phyloP scores from a whole-genome alignment of 768 basidiomycete species.

The Botryobasidium botryosum region DNA sequence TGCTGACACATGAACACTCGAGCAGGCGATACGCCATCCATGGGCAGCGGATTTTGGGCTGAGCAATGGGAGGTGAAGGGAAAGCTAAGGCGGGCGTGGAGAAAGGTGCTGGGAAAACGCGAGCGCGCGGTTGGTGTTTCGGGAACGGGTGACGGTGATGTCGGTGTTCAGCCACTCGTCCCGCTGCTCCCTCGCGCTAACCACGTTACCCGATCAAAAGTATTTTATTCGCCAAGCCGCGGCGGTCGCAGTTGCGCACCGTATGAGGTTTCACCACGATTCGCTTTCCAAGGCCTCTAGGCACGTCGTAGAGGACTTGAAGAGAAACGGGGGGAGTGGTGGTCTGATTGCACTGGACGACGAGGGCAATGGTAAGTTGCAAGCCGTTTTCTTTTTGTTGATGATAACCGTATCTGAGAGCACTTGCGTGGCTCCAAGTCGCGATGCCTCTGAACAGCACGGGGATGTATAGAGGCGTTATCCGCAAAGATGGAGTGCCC shows the following conservation, averaged over 20 bases:
- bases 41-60: slow-evolving; percentile 72
- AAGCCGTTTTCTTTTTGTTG: not conserved
- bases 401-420: slow-evolving; percentile 2
- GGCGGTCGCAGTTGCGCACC: slow-evolving; percentile 45
- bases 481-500: slow-evolving; percentile 50
- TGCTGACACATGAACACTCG: not conserved
- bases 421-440: no score
- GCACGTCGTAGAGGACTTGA: slow-evolving; percentile 40
- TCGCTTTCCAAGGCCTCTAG: slow-evolving; percentile 37
- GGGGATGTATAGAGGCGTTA: slow-evolving; percentile 72
- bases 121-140: slow-evolving; percentile 49
- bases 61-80: slow-evolving; percentile 44
- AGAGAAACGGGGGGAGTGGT: slow-evolving; percentile 42
- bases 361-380: slow-evolving; percentile 43
- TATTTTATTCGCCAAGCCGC: slow-evolving; percentile 61
- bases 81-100: slow-evolving; percentile 25
- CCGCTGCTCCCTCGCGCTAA: no score
- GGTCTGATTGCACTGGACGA: slow-evolving; percentile 61
- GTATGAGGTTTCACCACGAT: slow-evolving; percentile 44
- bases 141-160: slow-evolving; percentile 75
- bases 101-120: slow-evolving; percentile 21
- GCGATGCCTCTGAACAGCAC: slow-evolving; percentile 56
- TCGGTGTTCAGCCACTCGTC: no score
- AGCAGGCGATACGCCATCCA: slow-evolving; percentile 50
- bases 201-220: no score